phyloP scores from a whole-genome alignment of 768 basidiomycete species.

The Pleurotus platypus region DNA sequence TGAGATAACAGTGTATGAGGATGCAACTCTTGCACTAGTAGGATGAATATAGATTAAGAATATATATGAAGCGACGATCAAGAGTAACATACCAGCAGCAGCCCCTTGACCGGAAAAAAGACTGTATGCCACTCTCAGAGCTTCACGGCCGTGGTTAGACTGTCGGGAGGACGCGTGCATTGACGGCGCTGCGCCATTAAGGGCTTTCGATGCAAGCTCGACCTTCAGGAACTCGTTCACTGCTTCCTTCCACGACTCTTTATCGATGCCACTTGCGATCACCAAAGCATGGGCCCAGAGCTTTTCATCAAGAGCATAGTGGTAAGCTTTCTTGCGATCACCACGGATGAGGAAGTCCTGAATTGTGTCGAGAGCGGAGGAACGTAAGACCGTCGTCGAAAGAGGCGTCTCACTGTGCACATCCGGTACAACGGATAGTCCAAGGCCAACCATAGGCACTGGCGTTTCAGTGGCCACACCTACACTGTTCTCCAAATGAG shows the following conservation, averaged over 20 bases:
- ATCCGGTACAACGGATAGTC: slow-evolving; percentile 16
- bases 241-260: slow-evolving; percentile 90
- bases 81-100: slow-evolving; percentile 52
- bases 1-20: slow-evolving; percentile 53
- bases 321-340: slow-evolving; percentile 82
- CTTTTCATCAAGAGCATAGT: slow-evolving; percentile 82
- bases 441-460: slow-evolving; percentile 17
- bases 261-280: slow-evolving; percentile 89
- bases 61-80: not conserved
- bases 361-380: slow-evolving; percentile 72
- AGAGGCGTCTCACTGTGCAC: slow-evolving; percentile 46
- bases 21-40: slow-evolving; percentile 69
- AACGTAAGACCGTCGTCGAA: slow-evolving; percentile 53
- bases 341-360: slow-evolving; percentile 79
- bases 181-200: not conserved
- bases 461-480: slow-evolving; percentile 14
- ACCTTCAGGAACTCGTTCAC: slow-evolving; percentile 79
- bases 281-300: slow-evolving; percentile 96
- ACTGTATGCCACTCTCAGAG: slow-evolving; percentile 78
- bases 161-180: slow-evolving; percentile 5
- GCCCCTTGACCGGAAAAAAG: slow-evolving; percentile 82
- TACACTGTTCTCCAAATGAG: slow-evolving; percentile 38
- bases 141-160: slow-evolving; percentile 56
- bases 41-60: slow-evolving; percentile 8
- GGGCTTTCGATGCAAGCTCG: slow-evolving; percentile 55